These are phyloP conservation scores for Sporothrix phasma DNA, from an alignment of 2,329 filamentous ascomycete species.

Conservation along the genomic window DNA sequence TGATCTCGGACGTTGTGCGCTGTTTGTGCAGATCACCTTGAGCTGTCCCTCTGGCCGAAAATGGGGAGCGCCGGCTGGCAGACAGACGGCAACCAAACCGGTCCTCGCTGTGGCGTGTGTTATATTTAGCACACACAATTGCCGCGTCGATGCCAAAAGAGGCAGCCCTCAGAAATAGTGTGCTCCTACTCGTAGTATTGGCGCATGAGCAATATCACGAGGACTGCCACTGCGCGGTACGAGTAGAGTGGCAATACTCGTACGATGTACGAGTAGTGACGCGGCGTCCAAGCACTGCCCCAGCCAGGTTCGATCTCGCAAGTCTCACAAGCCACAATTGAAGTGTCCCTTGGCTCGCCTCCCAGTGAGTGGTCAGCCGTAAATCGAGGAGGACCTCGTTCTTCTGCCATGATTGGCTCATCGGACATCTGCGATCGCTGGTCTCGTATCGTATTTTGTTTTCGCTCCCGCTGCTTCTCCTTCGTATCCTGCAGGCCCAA, in stretches of 20 bases:
- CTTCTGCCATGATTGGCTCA: background rate
- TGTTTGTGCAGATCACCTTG: background rate
- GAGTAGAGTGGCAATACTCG: background rate
- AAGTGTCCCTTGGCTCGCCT: background rate
- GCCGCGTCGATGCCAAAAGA: background rate
- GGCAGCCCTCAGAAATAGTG: background rate
- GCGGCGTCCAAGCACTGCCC: background rate
- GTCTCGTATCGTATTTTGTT: background rate
- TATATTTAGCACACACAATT: constrained; percentile 9
- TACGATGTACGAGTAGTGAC: background rate
- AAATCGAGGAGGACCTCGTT: background rate
- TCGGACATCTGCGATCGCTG: background rate
- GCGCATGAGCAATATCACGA: background rate
- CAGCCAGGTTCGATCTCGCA: background rate
- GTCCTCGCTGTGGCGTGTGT: background rate
- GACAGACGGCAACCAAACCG: background rate
- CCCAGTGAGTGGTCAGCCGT: background rate
- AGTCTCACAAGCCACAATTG: too few species aligned
- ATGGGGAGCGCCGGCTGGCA: background rate
- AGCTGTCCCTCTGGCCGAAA: background rate
- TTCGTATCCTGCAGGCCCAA: background rate
- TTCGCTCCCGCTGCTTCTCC: background rate
- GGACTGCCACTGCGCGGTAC: background rate
- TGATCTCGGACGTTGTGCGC: background rate
- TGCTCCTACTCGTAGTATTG: background rate